A percentile compares a stretch with the other conserved stretches of the same genome.
Conservation (phyloP, 78 protist species). For the Guillardia theta region DNA sequence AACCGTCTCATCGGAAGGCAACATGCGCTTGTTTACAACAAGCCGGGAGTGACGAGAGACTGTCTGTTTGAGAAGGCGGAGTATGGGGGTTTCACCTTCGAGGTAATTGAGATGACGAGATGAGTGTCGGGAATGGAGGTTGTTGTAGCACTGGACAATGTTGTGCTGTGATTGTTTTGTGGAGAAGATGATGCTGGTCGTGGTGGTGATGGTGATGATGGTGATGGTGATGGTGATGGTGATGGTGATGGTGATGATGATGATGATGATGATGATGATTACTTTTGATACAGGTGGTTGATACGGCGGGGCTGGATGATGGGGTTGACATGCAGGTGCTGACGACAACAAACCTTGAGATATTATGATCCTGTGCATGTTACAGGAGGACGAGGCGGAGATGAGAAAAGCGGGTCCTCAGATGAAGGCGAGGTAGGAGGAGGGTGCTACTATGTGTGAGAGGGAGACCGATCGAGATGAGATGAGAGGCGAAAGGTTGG, state of each 20-base stretch:
- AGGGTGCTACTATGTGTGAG: too few relatives aligned
- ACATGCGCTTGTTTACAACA: not conserved
- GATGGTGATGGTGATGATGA: not conserved
- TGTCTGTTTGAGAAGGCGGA: not conserved
- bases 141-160: not conserved
- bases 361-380: too few relatives aligned
- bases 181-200: not conserved
- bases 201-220: not conserved
- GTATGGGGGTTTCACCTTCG: not conserved
- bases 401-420: too few relatives aligned
- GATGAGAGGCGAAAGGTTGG: too few relatives aligned
- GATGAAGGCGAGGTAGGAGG: too few relatives aligned
- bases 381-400: too few relatives aligned
- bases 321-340: not conserved
- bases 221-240: not conserved
- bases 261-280: not conserved
- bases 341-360: too few relatives aligned
- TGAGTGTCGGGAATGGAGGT: not conserved
- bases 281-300: not conserved
- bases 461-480: too few relatives aligned
- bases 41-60: not conserved
- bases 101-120: not conserved
- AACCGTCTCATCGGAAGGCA: not conserved
- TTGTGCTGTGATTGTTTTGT: too few relatives aligned
- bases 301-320: not conserved